Evolutionary conservation across 768 basidiomycete genomes (phyloP), one percentile per base, ranked within the genome.

Genomic region (Trametes cubensis): DNA sequence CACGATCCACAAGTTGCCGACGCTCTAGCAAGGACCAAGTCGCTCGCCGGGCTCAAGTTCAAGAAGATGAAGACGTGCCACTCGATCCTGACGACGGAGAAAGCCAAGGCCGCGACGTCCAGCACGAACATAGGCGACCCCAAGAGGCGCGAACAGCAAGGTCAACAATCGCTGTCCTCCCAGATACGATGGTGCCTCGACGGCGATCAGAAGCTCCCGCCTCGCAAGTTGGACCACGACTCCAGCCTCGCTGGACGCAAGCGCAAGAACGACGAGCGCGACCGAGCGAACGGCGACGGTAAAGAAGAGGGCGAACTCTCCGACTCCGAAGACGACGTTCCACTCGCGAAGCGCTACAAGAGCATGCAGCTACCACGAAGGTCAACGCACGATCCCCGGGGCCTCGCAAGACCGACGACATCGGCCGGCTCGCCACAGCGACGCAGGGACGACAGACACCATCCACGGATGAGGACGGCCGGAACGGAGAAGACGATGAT

Each of bases 51-150:
- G 13, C 55, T 56, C 18, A 56, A 47, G 55, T 56, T 56, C 34
- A 56, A 47, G 55, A 56, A 56, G 55, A 25, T 56, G n/a, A 56
- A 56, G 55, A 56, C 55, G 14, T 47, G 44, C 21, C 55, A 56
- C 28, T 14, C 55, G 20, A 47, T 47, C 17, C 17, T 55, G 28
- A 21, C 41, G 25, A 46, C 44, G 4, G 54, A 17, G 26, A 55
- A 55, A 44, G 34, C 26, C n/a, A 39, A 38, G 30, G 39, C 34
- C 11, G 30, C 28, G 28, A 30, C 50, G 18, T 28, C 14, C 21
- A 34, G 21, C 17, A 34, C 50, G 28, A 11, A 20, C 34, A 11
- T 20, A 1, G 17, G 38, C 7, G 28, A 28, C 13, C 18, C 15
- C 14, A 38, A 13, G 28, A 14, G 26, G 14, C 20, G n/a, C 23